phyloP scores from a whole-genome alignment of 2,329 filamentous ascomycete genomes.

The Ophiocordyceps camponoti-leonardi region DNA sequence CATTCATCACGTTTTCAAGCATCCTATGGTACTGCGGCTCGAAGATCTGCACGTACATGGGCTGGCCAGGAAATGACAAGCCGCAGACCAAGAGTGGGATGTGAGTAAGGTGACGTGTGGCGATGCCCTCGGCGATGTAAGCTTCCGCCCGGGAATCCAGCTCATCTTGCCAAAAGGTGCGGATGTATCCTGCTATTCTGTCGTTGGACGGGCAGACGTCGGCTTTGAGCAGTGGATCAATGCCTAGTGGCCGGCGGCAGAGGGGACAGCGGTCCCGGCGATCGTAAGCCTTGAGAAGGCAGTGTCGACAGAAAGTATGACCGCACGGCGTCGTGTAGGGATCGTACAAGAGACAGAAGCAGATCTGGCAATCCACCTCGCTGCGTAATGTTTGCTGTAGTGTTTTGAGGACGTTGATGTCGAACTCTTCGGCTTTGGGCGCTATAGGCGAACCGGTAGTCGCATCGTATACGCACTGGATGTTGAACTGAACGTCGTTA shows the following conservation, averaged over 20 bases:
- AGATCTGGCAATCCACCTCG: slow-evolving; percentile 79
- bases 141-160: slow-evolving; percentile 39
- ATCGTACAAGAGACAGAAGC: slow-evolving; percentile 65
- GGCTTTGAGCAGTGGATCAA: slow-evolving; percentile 25
- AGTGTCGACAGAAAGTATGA: slow-evolving; percentile 75
- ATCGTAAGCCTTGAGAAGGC: slow-evolving; percentile 59
- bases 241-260: slow-evolving; percentile 49
- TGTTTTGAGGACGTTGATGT: slow-evolving; percentile 22
- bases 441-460: too few species aligned
- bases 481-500: slow-evolving; percentile 26
- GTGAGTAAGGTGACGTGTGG: slow-evolving; percentile 36
- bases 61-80: slow-evolving; percentile 65
- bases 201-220: slow-evolving; percentile 38
- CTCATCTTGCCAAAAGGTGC: slow-evolving; percentile 51
- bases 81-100: slow-evolving; percentile 70
- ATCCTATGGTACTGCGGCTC: slow-evolving; percentile 85
- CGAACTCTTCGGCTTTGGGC: slow-evolving; percentile 8
- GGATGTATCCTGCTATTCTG: slow-evolving; percentile 43
- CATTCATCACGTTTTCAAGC: slow-evolving; percentile 62
- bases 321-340: slow-evolving; percentile 75
- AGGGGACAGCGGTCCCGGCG: slow-evolving; percentile 66
- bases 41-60: slow-evolving; percentile 79
- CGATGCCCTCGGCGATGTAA: slow-evolving; percentile 38
- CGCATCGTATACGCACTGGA: too few species aligned
- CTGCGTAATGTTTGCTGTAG: slow-evolving; percentile 44